These are phyloP conservation scores for Cryphonectria parasitica DNA, from an alignment of 2,329 filamentous ascomycete species.

Conservation along the genomic window DNA sequence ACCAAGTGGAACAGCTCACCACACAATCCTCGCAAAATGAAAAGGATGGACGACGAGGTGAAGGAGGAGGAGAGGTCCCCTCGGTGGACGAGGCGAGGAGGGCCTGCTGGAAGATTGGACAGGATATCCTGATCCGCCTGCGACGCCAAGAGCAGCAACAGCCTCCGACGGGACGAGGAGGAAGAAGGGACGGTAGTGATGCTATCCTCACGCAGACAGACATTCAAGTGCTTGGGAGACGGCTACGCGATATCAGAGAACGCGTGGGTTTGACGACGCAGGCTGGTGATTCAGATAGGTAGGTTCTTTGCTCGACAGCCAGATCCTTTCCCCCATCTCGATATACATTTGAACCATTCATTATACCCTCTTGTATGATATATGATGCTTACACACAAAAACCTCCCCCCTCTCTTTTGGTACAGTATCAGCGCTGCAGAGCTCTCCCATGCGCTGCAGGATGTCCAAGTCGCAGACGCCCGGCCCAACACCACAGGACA, in stretches of 20 bases:
- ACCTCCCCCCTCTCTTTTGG: neutral
- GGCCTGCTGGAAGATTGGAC: constrained; percentile 23
- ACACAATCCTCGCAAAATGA: neutral
- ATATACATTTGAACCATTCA: neutral
- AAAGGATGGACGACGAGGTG: neutral
- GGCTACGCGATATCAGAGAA: constrained; percentile 7
- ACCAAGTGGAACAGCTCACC: neutral
- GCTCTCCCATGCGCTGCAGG: constrained; percentile 7
- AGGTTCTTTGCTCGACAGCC: neutral
- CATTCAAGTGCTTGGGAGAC: constrained; percentile 10
- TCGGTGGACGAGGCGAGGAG: neutral
- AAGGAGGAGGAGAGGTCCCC: neutral
- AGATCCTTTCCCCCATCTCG: neutral
- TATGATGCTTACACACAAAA: neutral
- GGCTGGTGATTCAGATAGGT: neutral
- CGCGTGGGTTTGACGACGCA: constrained; percentile 7
- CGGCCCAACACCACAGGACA: neutral
- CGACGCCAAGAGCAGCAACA: neutral
- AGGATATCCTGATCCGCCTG: constrained; percentile 21
- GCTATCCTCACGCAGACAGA: constrained; percentile 15
- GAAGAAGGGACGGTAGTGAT: neutral
- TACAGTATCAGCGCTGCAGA: neutral
- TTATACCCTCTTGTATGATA: neutral
- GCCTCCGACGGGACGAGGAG: neutral
- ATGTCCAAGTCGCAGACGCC: neutral